phyloP scores from a whole-genome alignment of 2,329 filamentous ascomycete species.

The Alternaria metachromatica region DNA sequence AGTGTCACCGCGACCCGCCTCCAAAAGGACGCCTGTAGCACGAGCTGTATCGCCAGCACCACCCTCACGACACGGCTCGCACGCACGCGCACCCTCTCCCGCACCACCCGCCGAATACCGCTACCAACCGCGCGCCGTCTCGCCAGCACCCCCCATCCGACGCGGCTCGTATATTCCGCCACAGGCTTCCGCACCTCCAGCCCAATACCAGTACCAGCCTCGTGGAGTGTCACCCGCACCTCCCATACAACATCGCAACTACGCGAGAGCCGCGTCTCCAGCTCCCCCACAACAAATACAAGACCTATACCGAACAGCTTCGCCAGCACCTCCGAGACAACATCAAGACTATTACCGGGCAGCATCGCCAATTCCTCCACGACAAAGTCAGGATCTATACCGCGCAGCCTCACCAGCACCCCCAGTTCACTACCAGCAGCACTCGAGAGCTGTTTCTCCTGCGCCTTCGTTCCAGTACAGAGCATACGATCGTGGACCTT shows the following conservation, averaged over 20 bases:
- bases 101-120: slow-evolving; percentile 34
- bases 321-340: slow-evolving; percentile 15
- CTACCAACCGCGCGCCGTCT: slow-evolving; percentile 28
- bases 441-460: slow-evolving; percentile 43
- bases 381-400: background rate
- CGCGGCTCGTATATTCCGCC: slow-evolving; percentile 32
- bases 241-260: slow-evolving; percentile 30
- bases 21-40: slow-evolving; percentile 40
- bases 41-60: slow-evolving; percentile 51
- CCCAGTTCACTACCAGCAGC: slow-evolving; percentile 27
- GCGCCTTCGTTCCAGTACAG: slow-evolving; percentile 34
- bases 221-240: slow-evolving; percentile 38
- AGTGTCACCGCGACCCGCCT: slow-evolving; percentile 50
- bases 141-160: slow-evolving; percentile 35
- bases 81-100: slow-evolving; percentile 36
- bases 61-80: slow-evolving; percentile 29
- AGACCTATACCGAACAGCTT: slow-evolving; percentile 31
- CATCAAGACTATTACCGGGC: slow-evolving; percentile 16
- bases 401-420: slow-evolving; percentile 37
- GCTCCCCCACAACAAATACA: slow-evolving; percentile 36
- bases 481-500: slow-evolving; percentile 34
- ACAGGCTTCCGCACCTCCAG: slow-evolving; percentile 37
- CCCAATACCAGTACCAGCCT: slow-evolving; percentile 19
- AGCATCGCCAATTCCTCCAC: slow-evolving; percentile 31
- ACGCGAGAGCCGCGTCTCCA: slow-evolving; percentile 36